Base-by-base conservation (phyloP, 768 basidiomycete genomes). In the Clathrus columnatus region DNA sequence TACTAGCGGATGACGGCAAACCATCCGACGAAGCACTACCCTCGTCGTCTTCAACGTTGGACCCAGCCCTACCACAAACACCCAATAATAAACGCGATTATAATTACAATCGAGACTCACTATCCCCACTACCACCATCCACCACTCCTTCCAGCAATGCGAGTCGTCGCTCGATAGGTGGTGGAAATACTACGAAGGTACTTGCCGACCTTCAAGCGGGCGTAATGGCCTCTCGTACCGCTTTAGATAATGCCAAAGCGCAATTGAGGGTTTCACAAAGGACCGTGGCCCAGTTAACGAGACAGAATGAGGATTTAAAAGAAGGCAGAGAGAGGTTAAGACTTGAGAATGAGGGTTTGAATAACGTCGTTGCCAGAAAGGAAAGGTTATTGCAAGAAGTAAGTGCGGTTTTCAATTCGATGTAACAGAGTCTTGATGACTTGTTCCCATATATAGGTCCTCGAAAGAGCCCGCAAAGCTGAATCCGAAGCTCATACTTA, bases 301-400 rank as follows among this genome's bases (percentile, higher is more conserved):
- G 90, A 44, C 87, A 88, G 69, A 85, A 85, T 23, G 91, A 93
- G 66, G 91, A 94, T 67, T 67, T 92, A 65, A 92, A 91, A 66
- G 91, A 93, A 66, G 85, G 81, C 2, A 75, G 90, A 60, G 91
- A 94, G 67, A 74, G 91, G 48, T 69, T 92, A 59, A 69, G 89
- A 55, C 64, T 90, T 49, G 91, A 94, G 70, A 93, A 91, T 62
- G 91, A 93, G 65, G 86, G 85, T 2, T 67, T 93, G 61, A 91
- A 91, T 63, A 89, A 90, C 59, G 90, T 92, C 17, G 86, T 94
- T 21, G 81, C 88, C 26, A 75, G 91, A 57, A 93, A 93, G 66
- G 91, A 94, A 70, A 75, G 91, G 59, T 62, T 92, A 53, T 68
- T 91, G 59, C 91, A 93, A 69, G 91, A 94, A 75, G 87, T 87